Conservation (phyloP, 768 basidiomycete genomes). For the Lactifluus pinguis region DNA sequence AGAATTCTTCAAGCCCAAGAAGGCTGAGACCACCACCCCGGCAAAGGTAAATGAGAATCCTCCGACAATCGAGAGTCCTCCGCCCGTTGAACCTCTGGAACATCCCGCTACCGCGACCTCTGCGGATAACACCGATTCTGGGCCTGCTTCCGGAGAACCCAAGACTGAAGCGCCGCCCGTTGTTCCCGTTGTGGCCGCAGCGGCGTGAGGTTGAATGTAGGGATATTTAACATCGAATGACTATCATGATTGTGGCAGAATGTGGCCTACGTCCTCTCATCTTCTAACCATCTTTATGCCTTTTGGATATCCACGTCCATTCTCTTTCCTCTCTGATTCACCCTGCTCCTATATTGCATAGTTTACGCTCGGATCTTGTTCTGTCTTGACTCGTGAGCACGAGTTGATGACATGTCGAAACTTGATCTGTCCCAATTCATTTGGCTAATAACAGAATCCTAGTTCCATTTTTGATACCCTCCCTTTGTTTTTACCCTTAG, state of each 20-base stretch:
- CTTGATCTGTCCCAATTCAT: slow-evolving; percentile 52
- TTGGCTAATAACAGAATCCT: slow-evolving; percentile 57
- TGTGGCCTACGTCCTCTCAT: slow-evolving; percentile 18
- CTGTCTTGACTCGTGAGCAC: slow-evolving; percentile 31
- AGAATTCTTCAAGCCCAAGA: slow-evolving; percentile 77
- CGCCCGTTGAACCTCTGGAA: slow-evolving; percentile 77
- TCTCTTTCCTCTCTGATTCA: slow-evolving; percentile 23
- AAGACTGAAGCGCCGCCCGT: slow-evolving; percentile 40
- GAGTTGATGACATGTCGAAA: slow-evolving; percentile 48
- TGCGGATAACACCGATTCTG: slow-evolving; percentile 28
- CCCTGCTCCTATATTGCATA: slow-evolving; percentile 26
- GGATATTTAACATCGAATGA: slow-evolving; percentile 34
- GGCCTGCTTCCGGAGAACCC: slow-evolving; percentile 24
- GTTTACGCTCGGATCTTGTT: slow-evolving; percentile 53
- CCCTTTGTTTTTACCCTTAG: slow-evolving; percentile 37
- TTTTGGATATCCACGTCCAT: slow-evolving; percentile 28
- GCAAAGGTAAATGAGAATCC: slow-evolving; percentile 86
- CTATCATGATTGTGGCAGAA: slow-evolving; percentile 20
- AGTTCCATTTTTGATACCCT: slow-evolving; percentile 29
- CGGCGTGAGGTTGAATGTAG: slow-evolving; percentile 55
- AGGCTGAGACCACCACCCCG: slow-evolving; percentile 40
- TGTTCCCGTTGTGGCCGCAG: slow-evolving; percentile 64
- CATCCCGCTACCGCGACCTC: slow-evolving; percentile 52
- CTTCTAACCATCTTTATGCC: slow-evolving; percentile 25
- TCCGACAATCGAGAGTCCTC: slow-evolving; percentile 78